These are phyloP conservation scores for Aspergillus panamensis DNA, from an alignment of 495 filamentous ascomycete genomes.

Conservation along the genomic window DNA sequence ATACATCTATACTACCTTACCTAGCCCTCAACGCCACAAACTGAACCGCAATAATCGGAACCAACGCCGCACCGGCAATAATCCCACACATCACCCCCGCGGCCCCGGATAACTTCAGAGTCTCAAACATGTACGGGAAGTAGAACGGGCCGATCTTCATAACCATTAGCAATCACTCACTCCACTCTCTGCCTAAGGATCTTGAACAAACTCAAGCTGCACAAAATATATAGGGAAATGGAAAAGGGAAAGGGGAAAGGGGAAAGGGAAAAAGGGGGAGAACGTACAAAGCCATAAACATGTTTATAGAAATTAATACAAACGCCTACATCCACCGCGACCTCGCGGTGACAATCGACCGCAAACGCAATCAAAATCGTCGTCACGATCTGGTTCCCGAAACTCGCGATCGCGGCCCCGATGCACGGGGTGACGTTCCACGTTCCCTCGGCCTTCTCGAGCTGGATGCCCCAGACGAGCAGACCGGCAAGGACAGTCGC, in stretches of 20 bases:
- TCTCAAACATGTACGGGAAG: slow-evolving; percentile 33
- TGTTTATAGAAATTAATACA: slow-evolving; percentile 33
- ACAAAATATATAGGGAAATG: too few species aligned
- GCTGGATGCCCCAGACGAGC: slow-evolving; percentile 30
- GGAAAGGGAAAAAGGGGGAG: background rate
- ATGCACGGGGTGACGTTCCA: slow-evolving; percentile 37
- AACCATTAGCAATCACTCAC: background rate
- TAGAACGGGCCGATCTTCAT: slow-evolving; percentile 33
- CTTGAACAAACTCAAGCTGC: too few species aligned
- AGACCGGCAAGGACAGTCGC: slow-evolving; percentile 26
- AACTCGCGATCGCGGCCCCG: slow-evolving; percentile 33
- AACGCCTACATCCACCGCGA: slow-evolving; percentile 28
- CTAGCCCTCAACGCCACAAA: too few species aligned
- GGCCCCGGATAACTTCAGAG: slow-evolving; percentile 26
- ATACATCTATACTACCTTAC: too few species aligned
- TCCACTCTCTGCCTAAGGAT: too few species aligned
- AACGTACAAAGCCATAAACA: slow-evolving; percentile 35
- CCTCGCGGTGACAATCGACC: slow-evolving; percentile 30
- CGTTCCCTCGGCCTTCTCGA: slow-evolving; percentile 20
- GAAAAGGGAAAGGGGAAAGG: background rate
- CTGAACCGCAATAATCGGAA: slow-evolving; percentile 27
- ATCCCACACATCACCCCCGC: slow-evolving; percentile 33
- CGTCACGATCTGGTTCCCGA: slow-evolving; percentile 36
- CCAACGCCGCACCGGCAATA: slow-evolving; percentile 24
- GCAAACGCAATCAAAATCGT: slow-evolving; percentile 33